Conservation (phyloP, 495 filamentous ascomycete genomes). For the Hypomontagnella submonticulosa region DNA sequence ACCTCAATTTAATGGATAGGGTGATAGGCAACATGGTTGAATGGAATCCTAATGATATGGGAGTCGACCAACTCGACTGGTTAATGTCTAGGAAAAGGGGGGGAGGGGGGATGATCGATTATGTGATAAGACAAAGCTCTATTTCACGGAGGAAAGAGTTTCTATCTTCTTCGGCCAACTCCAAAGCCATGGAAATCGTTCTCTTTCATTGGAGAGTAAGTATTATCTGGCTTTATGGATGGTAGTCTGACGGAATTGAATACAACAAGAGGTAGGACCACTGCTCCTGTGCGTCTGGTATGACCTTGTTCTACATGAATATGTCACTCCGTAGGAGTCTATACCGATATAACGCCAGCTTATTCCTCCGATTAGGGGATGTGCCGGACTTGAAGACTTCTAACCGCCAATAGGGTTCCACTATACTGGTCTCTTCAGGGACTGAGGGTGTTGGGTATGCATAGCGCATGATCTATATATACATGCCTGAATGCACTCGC, state of each 20-base stretch:
- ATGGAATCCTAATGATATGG: too few species aligned
- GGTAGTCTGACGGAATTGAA: slow-evolving; percentile 15
- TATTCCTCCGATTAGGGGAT: slow-evolving; percentile 21
- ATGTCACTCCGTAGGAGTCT: slow-evolving; percentile 4
- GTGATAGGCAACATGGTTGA: too few species aligned
- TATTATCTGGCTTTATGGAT: slow-evolving; percentile 26
- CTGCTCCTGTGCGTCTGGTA: slow-evolving; percentile 8
- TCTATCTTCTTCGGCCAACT: not conserved
- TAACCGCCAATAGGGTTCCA: slow-evolving; percentile 30
- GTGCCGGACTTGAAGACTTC: slow-evolving; percentile 23
- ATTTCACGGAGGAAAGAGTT: not conserved
- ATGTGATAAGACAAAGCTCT: not conserved
- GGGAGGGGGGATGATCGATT: too few species aligned
- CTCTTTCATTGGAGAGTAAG: slow-evolving; percentile 36
- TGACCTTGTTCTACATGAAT: slow-evolving; percentile 11
- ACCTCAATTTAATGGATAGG: too few species aligned
- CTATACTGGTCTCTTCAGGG: slow-evolving; percentile 12
- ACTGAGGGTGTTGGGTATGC: slow-evolving; percentile 24
- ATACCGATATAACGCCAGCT: slow-evolving; percentile 13
- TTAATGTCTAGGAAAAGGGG: too few species aligned
- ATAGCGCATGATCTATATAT: slow-evolving; percentile 39
- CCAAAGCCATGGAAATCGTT: not conserved
- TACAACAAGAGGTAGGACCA: slow-evolving; percentile 2
- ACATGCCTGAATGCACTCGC: slow-evolving; percentile 25
- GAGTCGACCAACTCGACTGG: too few species aligned